Conservation (phyloP, 176 grass and related monocot genomes). For the Microstegium vimineum region DNA sequence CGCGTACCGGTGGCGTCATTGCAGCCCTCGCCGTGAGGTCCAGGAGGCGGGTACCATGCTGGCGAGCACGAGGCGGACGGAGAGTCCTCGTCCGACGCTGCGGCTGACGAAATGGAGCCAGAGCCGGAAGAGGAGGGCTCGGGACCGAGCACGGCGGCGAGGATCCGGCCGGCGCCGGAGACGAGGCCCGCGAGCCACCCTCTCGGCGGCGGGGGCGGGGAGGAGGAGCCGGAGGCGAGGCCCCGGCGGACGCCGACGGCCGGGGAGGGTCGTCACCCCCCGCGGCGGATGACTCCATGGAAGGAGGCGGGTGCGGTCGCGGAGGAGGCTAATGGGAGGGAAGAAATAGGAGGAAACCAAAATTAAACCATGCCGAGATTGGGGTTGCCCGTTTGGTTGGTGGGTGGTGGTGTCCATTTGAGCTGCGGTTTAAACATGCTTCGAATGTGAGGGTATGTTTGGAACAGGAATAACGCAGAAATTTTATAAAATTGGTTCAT, state of each 20-base stretch:
- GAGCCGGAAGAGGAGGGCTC: constrained; percentile 41
- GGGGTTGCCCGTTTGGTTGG: too few species aligned
- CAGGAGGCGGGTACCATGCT: background rate
- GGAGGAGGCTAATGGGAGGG: constrained; percentile 2
- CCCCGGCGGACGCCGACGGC: constrained; percentile 12
- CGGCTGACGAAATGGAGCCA: constrained; percentile 11
- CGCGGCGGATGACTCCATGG: constrained; percentile 43
- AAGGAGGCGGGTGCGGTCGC: background rate
- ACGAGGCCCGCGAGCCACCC: constrained; percentile 66
- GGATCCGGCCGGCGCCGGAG: constrained; percentile 55
- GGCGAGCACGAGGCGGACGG: constrained; percentile 41
- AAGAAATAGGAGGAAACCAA: background rate
- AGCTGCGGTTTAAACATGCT: too few species aligned
- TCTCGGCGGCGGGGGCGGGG: background rate
- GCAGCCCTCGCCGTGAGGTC: background rate
- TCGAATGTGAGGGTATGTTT: too few species aligned
- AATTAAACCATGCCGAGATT: too few species aligned
- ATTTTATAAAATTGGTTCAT: too few species aligned
- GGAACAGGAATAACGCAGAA: too few species aligned
- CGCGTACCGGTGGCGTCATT: constrained; percentile 3
- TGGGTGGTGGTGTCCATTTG: too few species aligned
- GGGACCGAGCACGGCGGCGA: constrained; percentile 60
- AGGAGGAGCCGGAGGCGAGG: background rate
- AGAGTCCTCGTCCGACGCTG: constrained; percentile 17
- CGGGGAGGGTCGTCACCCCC: background rate